Percentiles rank a stretch among this genome's conserved stretches.
Conservation (phyloP, 768 basidiomycete genomes). For the Leccinum incarnatum region DNA sequence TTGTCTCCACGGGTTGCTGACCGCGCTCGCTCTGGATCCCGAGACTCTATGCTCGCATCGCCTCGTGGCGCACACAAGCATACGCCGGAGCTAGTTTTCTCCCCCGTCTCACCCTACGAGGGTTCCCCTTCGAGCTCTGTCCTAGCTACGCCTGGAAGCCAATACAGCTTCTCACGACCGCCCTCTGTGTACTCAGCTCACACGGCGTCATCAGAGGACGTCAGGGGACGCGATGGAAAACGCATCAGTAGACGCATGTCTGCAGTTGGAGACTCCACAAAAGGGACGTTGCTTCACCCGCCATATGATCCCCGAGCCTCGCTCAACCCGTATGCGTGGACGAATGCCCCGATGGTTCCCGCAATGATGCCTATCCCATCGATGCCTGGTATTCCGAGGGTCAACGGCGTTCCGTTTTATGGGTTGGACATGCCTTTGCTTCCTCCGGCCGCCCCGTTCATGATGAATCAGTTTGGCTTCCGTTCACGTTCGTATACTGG, state of each 20-base stretch:
- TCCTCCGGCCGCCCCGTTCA: constrained; percentile 73
- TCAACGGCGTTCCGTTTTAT: constrained; percentile 41
- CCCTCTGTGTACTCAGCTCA: constrained; percentile 54
- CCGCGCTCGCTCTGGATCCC: constrained; percentile 38
- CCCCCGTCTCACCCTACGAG: constrained; percentile 34
- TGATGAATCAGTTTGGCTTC: constrained; percentile 56
- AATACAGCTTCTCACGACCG: constrained; percentile 45
- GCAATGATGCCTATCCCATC: constrained; percentile 37
- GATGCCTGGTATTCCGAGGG: constrained; percentile 33
- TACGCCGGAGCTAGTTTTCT: constrained; percentile 43
- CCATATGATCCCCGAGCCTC: constrained; percentile 28
- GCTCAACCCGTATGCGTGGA: constrained; percentile 32
- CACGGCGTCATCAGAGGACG: constrained; percentile 58
- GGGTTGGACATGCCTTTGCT: constrained; percentile 65
- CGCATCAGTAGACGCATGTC: constrained; percentile 42
- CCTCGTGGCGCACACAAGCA: constrained; percentile 36
- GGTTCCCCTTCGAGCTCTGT: constrained; percentile 55
- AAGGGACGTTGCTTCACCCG: constrained; percentile 24
- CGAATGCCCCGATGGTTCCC: constrained; percentile 10
- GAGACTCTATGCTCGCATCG: constrained; percentile 33
- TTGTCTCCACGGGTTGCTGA: constrained; percentile 21
- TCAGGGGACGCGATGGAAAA: constrained; percentile 40
- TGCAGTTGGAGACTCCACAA: constrained; percentile 33
- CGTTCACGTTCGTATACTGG: constrained; percentile 37
- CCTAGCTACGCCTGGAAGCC: constrained; percentile 35